These are phyloP conservation scores for Lolium perenne DNA, from an alignment of 176 grass and related monocot genomes.

Conservation along the genomic window DNA sequence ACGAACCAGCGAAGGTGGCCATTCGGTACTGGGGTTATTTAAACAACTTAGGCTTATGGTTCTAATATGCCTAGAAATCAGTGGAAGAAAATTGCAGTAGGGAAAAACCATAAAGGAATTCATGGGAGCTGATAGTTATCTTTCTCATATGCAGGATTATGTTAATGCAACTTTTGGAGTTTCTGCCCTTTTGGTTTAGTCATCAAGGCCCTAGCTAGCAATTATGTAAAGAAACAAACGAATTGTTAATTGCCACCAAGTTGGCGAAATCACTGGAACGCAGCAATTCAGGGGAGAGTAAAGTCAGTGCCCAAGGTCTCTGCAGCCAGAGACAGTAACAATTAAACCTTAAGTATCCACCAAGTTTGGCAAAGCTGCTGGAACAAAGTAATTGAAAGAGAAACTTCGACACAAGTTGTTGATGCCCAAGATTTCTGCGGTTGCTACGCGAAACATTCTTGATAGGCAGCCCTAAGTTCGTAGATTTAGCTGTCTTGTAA, in stretches of 20 bases:
- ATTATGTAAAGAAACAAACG: constrained; percentile 74
- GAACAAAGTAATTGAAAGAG: constrained; percentile 46
- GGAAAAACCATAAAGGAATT: constrained; percentile 46
- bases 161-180: constrained; percentile 66
- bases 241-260: constrained; percentile 64
- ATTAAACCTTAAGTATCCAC: constrained; percentile 54
- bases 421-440: constrained; percentile 49
- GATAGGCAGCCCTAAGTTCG: constrained; percentile 28
- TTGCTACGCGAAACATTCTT: constrained; percentile 30
- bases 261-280: constrained; percentile 43
- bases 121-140: constrained; percentile 73
- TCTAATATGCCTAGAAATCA: constrained; percentile 31
- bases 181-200: constrained; percentile 67
- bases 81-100: constrained; percentile 35
- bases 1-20: background rate
- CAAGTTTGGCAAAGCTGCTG: constrained; percentile 46
- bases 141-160: constrained; percentile 76
- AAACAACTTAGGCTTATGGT: constrained; percentile 27
- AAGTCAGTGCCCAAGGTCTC: constrained; percentile 48
- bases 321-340: constrained; percentile 59
- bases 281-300: constrained; percentile 49
- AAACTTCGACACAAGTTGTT: constrained; percentile 51
- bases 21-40: constrained; percentile 18
- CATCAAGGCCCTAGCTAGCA: constrained; percentile 64
- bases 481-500: constrained; percentile 38